Evolutionary conservation across 192 early-diverging fungal genomes (phyloP).

Genomic region (Podila epicladia): DNA sequence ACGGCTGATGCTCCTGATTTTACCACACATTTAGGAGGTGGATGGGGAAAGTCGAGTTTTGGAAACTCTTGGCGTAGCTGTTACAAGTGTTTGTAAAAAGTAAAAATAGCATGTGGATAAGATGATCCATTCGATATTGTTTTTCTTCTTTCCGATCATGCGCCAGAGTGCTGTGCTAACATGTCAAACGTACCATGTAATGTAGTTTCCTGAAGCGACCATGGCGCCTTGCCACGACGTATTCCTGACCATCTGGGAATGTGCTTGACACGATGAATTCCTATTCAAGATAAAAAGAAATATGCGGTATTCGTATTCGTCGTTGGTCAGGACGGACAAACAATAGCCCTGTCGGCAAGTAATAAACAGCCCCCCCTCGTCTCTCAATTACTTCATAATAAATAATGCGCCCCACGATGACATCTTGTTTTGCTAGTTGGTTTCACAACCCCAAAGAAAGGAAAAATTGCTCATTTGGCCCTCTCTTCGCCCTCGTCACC

Average conservation of each 20-base stretch:
- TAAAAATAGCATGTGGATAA: too few relatives aligned
- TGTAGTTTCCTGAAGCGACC: conserved; percentile 57
- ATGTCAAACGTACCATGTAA: conserved; percentile 38
- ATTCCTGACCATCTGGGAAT: conserved; percentile 27
- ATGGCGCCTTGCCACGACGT: conserved; percentile 56
- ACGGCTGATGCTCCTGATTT: conserved; percentile 23
- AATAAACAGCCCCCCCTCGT: too few relatives aligned
- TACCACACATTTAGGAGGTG: conserved; percentile 51
- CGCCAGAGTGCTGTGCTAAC: background rate
- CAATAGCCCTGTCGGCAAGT: background rate
- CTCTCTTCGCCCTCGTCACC: background rate
- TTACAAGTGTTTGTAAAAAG: too few relatives aligned
- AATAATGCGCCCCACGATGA: background rate
- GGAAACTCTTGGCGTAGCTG: conserved; percentile 57
- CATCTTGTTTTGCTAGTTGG: background rate
- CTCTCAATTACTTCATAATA: too few relatives aligned
- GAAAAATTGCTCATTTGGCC: background rate
- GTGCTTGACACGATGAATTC: conserved; percentile 56
- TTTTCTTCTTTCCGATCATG: too few relatives aligned
- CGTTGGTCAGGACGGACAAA: background rate
- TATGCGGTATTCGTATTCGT: background rate
- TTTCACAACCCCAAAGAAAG: background rate
- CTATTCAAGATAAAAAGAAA: conserved; percentile 13
- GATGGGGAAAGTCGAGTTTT: conserved; percentile 54
- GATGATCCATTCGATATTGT: too few relatives aligned